Percentiles rank a stretch among this genome's conserved stretches.
These are phyloP conservation scores for Neofusicoccum laricinum DNA, from an alignment of 2,329 filamentous ascomycete species.

Conservation along the genomic window DNA sequence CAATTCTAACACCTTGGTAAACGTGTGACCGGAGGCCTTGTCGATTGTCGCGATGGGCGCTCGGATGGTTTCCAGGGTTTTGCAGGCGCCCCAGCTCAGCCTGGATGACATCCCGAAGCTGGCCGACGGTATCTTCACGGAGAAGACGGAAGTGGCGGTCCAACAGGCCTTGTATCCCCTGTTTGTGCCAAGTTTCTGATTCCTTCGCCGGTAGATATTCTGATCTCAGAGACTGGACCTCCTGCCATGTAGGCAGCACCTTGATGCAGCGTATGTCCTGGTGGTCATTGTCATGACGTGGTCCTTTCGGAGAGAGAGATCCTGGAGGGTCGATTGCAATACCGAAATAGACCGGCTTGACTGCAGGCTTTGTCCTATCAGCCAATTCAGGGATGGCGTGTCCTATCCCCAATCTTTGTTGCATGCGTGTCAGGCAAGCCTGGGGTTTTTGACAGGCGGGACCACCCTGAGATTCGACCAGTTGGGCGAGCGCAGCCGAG, in stretches of 20 bases:
- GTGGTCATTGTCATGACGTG: slow-evolving; percentile 33
- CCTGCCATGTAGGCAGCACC: slow-evolving; percentile 31
- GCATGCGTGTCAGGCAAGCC: background rate
- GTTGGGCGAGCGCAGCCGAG: background rate
- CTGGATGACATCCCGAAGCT: slow-evolving; percentile 45
- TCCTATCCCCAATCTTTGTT: slow-evolving; percentile 11
- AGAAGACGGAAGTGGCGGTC: slow-evolving; percentile 56
- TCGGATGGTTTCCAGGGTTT: slow-evolving; percentile 12
- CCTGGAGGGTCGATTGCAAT: slow-evolving; percentile 22
- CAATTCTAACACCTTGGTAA: slow-evolving; percentile 24
- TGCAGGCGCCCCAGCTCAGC: slow-evolving; percentile 3
- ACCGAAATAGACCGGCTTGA: background rate
- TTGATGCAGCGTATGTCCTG: slow-evolving; percentile 28
- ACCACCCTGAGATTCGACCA: background rate
- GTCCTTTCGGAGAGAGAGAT: slow-evolving; percentile 19
- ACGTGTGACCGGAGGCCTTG: slow-evolving; percentile 23
- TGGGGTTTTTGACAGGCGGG: background rate
- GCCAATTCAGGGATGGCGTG: background rate
- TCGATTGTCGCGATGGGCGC: slow-evolving; percentile 15
- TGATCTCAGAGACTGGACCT: slow-evolving; percentile 38
- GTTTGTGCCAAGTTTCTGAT: background rate
- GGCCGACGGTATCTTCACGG: slow-evolving; percentile 54
- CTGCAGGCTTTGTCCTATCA: background rate
- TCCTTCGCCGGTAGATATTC: slow-evolving; percentile 30
- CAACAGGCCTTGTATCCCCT: slow-evolving; percentile 39